Percentiles rank a stretch among this genome's conserved stretches.
Conservation (phyloP, 306 rosid species). For the Quercus robur region DNA sequence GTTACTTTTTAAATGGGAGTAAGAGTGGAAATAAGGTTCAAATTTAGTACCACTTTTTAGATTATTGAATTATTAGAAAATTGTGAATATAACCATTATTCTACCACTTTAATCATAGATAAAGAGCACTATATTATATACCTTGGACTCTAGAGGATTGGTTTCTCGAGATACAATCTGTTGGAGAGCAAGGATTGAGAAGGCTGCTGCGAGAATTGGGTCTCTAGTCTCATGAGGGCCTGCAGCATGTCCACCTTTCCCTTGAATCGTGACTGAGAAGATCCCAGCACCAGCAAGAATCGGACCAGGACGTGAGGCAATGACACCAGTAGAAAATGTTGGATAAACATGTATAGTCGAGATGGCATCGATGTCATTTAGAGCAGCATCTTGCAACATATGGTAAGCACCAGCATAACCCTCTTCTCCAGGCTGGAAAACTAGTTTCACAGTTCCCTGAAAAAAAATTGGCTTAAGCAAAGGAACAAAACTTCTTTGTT, state of each 20-base stretch:
- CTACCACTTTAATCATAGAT: not conserved
- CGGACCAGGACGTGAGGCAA: conserved; percentile 42
- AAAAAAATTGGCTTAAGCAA: not conserved
- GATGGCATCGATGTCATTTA: conserved; percentile 29
- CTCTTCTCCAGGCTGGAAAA: conserved; percentile 47
- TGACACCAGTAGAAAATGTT: conserved; percentile 26
- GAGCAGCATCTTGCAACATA: conserved; percentile 31
- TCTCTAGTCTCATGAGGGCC: conserved; percentile 34
- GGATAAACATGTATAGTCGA: conserved; percentile 34
- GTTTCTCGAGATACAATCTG: conserved; percentile 43
- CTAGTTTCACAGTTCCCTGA: conserved; percentile 45
- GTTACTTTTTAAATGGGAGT: too few species aligned
- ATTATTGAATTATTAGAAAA: too few species aligned
- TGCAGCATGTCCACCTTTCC: conserved; percentile 47
- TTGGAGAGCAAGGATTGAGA: conserved; percentile 35
- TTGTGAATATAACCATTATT: not conserved
- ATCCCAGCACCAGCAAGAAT: conserved; percentile 35
- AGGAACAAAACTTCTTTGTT: not conserved
- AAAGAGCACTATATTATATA: conserved; percentile 5
- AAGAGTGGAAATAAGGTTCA: too few species aligned
- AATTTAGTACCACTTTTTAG: too few species aligned
- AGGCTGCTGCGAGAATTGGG: conserved; percentile 40
- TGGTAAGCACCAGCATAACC: conserved; percentile 40
- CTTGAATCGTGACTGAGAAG: conserved; percentile 29
- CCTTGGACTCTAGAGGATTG: conserved; percentile 38